Percentiles rank a stretch among this genome's conserved stretches.
phyloP scores from a whole-genome alignment of 2,329 filamentous ascomycete species.

The Coleophoma cylindrospora region DNA sequence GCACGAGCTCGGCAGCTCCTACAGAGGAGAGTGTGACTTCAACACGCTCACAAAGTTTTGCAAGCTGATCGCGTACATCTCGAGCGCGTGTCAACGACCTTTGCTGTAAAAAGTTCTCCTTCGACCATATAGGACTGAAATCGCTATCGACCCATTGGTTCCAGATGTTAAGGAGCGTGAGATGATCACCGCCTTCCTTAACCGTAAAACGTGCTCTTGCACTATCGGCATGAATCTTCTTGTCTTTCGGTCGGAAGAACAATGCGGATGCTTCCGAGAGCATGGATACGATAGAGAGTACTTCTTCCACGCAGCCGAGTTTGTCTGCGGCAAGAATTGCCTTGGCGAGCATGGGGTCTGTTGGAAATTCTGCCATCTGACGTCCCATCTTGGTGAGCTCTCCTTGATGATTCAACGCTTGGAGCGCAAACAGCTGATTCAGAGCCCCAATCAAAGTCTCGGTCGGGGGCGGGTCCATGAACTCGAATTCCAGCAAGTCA shows the following conservation, averaged over 20 bases:
- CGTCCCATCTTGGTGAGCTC: constrained; percentile 86
- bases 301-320: constrained; percentile 89
- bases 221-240: constrained; percentile 92
- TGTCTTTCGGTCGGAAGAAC: constrained; percentile 94
- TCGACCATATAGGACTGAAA: constrained; percentile 80
- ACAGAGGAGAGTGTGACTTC: constrained; percentile 70
- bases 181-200: constrained; percentile 85
- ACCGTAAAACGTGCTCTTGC: constrained; percentile 84
- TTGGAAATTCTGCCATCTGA: constrained; percentile 93
- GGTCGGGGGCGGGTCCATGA: constrained; percentile 88
- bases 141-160: constrained; percentile 93
- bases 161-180: constrained; percentile 87
- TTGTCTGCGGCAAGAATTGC: constrained; percentile 83
- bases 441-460: constrained; percentile 85
- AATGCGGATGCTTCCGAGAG: constrained; percentile 81
- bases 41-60: constrained; percentile 87
- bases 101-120: constrained; percentile 92
- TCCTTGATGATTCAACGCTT: constrained; percentile 82
- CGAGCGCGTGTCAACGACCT: constrained; percentile 82
- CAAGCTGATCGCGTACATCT: constrained; percentile 88
- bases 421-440: constrained; percentile 86
- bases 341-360: constrained; percentile 87
- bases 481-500: constrained; percentile 89
- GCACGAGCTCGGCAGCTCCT: constrained; percentile 66
- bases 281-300: constrained; percentile 92